Base-by-base conservation (phyloP, 2,329 filamentous ascomycete species). In the Colletotrichum lini region DNA sequence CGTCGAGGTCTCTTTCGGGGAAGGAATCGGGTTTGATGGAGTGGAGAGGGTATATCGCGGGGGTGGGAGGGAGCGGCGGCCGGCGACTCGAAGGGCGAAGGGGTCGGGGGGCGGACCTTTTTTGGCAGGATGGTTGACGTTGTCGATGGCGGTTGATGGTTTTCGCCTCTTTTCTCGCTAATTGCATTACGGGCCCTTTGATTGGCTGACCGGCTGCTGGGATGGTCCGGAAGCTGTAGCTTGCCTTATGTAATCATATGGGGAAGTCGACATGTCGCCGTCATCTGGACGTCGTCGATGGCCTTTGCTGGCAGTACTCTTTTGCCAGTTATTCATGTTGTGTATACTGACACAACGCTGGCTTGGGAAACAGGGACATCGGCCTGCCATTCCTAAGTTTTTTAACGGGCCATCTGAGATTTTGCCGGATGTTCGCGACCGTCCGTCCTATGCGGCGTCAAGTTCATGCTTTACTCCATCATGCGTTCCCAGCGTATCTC, bases 81-180 rank as follows among this genome's bases (percentile, higher is more conserved):
- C 64, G 65, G 68, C 64, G 49, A 62, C 57, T 62, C 49, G 35
- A 50, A 49, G 59, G 64, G 42, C 64, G 54, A 45, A 63, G 44
- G 60, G 42, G 45, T 68, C 65, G 65, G 49, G 42, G 52, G 52
- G 60, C 56, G 44, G 47, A 40, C 49, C 60, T 45, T 53, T 59
- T 40, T 62, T 50, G 65, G 52, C 49, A 63, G 50, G 44, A 53
- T 69, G 58, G 68, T 72, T 61, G 65, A 69, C 53, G 69, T 63
- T 67, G 69, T 58, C 44, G 65, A 71, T 52, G 60, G 40, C 47
- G 47, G 60, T 63, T 63, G 60, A 63, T 68, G 65, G 49, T 68
- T 71, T 68, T 70, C 67, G 66, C 66, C 67, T 69, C 67, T 54
- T 54, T 64, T 66, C 63, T 66, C 67, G 67, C 62, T 69, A 69